Percentiles rank a stretch among this genome's conserved stretches.
Evolutionary conservation across 331 rosid species (phyloP).

Genomic region (Malus hybrid): DNA sequence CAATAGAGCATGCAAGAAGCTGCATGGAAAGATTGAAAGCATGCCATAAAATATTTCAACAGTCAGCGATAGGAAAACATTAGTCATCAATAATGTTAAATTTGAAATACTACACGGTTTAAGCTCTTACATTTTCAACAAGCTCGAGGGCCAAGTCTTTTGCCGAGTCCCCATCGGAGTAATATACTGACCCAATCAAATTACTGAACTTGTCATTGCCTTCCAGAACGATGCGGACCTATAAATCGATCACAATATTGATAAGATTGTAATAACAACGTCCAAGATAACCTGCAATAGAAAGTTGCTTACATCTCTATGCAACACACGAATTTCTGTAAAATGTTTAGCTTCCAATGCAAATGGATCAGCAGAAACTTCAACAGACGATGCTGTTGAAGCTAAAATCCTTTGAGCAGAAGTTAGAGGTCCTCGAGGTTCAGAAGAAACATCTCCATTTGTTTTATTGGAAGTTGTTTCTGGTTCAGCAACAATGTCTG

Average conservation of each 20-base stretch:
- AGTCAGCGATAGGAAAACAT: neutral
- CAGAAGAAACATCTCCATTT: constrained; percentile 53
- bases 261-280: too few relatives aligned
- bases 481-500: constrained; percentile 46
- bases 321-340: too few relatives aligned
- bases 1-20: constrained; percentile 3
- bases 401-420: constrained; percentile 89
- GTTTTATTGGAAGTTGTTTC: constrained; percentile 40
- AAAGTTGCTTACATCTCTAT: too few relatives aligned
- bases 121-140: constrained; percentile 61
- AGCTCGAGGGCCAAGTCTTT: constrained; percentile 94
- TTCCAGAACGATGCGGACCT: too few relatives aligned
- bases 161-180: constrained; percentile 90
- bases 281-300: too few relatives aligned
- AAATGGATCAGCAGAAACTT: constrained; percentile 67
- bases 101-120: neutral
- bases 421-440: constrained; percentile 63
- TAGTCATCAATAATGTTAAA: neutral
- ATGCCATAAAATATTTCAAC: neutral
- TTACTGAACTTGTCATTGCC: too few relatives aligned
- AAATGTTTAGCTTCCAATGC: constrained; percentile 10
- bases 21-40: neutral
- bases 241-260: too few relatives aligned
- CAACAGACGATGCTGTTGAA: constrained; percentile 39
- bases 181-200: constrained; percentile 70